phyloP scores from a whole-genome alignment of 495 filamentous ascomycete species.

The Staphylotrichum longicolle region DNA sequence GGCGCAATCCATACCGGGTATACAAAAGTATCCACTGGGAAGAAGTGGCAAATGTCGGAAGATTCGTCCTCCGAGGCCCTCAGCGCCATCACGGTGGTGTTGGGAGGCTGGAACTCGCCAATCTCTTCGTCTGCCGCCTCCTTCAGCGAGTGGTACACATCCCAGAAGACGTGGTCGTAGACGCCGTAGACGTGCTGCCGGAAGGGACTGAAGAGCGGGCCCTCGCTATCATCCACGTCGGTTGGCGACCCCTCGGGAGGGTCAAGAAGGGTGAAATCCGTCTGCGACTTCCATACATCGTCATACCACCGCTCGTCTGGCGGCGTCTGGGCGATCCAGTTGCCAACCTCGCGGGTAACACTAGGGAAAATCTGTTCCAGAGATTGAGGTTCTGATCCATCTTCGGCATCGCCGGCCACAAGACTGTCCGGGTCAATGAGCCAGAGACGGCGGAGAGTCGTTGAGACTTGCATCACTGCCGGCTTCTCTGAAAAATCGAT shows the following conservation, averaged over 20 bases:
- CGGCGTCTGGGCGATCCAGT: background rate
- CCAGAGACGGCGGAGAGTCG: background rate
- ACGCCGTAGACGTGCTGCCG: background rate
- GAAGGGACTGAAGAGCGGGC: background rate
- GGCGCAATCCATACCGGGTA: conserved; percentile 6
- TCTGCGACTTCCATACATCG: background rate
- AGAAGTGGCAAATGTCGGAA: background rate
- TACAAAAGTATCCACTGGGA: background rate
- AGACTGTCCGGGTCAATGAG: conserved; percentile 1
- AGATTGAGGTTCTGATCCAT: background rate
- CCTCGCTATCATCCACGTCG: background rate
- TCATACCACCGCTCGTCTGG: background rate
- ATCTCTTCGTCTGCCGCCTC: background rate
- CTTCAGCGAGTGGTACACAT: background rate
- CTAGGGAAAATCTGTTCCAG: background rate
- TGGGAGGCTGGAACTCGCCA: conserved; percentile 1
- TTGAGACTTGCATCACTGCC: conserved; percentile 4
- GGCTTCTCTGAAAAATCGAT: conserved; percentile 1
- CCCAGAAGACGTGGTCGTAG: conserved; percentile 2
- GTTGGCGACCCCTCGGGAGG: background rate
- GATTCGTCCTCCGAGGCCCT: background rate
- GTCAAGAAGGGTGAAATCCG: background rate
- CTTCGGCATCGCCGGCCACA: background rate
- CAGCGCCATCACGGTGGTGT: background rate
- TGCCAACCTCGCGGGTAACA: background rate